These are phyloP conservation scores for Kluyveromyces sp. DNA, from an alignment of 1,139 yeast species.

Conservation along the genomic window DNA sequence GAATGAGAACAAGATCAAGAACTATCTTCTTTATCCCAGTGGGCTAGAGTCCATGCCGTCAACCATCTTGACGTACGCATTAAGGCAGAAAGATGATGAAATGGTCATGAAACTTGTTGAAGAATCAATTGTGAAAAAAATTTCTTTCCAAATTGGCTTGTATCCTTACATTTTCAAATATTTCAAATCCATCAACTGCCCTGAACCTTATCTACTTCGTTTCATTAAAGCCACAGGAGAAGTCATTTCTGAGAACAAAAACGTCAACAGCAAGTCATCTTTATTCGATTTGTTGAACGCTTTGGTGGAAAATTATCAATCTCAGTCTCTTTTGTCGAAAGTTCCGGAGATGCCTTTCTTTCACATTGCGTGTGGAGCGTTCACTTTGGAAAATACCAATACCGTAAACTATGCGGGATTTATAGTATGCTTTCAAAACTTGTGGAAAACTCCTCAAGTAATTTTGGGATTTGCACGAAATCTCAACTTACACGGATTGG, in stretches of 20 bases:
- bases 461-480: constrained; percentile 21
- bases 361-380: constrained; percentile 20
- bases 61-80: constrained; percentile 28
- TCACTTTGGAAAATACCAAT: constrained; percentile 16
- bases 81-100: constrained; percentile 30
- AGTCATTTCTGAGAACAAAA: constrained; percentile 7
- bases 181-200: constrained; percentile 24
- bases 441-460: constrained; percentile 27
- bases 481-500: constrained; percentile 34
- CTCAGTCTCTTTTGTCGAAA: constrained; percentile 19
- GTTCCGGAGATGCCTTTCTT: constrained; percentile 29
- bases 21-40: constrained; percentile 23
- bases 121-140: constrained; percentile 34
- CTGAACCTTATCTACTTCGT: constrained; percentile 31
- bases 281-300: constrained; percentile 30
- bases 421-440: constrained; percentile 20
- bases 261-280: constrained; percentile 6
- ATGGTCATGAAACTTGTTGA: constrained; percentile 33
- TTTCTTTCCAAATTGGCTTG: constrained; percentile 27
- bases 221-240: constrained; percentile 33
- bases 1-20: constrained; percentile 16
- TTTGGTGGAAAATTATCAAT: constrained; percentile 20
- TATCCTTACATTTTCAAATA: constrained; percentile 32
- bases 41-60: constrained; percentile 22
- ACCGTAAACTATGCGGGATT: constrained; percentile 24